Base-by-base conservation (phyloP, 73 alveolate species). In the Stentor coeruleus region DNA sequence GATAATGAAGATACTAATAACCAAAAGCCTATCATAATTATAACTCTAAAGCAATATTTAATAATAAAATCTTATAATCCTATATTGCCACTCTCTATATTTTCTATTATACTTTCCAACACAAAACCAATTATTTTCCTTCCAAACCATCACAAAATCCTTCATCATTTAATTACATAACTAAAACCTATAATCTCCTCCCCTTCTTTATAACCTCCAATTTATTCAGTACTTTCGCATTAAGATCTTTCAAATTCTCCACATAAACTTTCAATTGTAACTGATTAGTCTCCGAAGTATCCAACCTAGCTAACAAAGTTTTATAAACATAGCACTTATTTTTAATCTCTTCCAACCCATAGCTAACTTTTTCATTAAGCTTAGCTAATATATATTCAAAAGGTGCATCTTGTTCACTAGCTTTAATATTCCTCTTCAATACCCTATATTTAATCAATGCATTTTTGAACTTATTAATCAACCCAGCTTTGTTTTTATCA, bases 351-450 rank as follows among this genome's bases (percentile, higher is more conserved):
- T 88, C 94, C 58, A 88, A 88, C n/a, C 89, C 94, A 80, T 37
- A 85, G 11, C 91, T 73, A 66, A 88, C 89, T 74, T 88, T 77
- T 79, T 85, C 89, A 59, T 85, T 85, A 36, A 88, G 49, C 74
- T 88, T 85, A 4, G 74, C 87, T 15, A 88, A 59, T 4, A 83
- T 38, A 42, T 85, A 79, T 60, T 88, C 94, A 36, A 80, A 59
- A 0, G 94, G 94, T 3, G 89, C 89, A 39, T 88, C 91, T 74
- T 88, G 87, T 36, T 88, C 94, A 75, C 58, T 74, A 38, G 88
- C 84, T 55, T 39, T 26, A 74, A 88, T 40, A 37, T 81, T 57
- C 82, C 85, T 85, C 39, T 89, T 81, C 85, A 83, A 87, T 15
- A 35, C 74, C 74, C 84, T 59, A 39, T 85, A 88, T 37, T 37